A percentile compares a stretch with the other conserved stretches of the same genome.
Evolutionary conservation across 2,329 filamentous ascomycete species (phyloP).

Genomic region (Alternaria triticina): DNA sequence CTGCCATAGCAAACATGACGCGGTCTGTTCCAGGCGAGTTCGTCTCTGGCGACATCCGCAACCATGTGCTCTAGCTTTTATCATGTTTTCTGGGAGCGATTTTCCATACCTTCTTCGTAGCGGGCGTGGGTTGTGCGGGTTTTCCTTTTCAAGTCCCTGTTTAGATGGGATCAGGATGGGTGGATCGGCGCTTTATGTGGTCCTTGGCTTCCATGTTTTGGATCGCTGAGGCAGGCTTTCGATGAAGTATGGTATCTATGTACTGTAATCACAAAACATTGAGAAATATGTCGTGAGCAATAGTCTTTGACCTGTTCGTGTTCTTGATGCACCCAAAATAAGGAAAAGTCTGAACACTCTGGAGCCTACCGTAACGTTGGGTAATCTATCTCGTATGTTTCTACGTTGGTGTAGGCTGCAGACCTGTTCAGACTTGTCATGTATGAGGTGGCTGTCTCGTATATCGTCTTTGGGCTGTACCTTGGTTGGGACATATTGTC

Average conservation of each 20-base stretch:
- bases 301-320: not conserved
- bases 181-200: not conserved
- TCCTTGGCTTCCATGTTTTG: slow-evolving; percentile 10
- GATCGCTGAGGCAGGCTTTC: not conserved
- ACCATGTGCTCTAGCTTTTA: slow-evolving; percentile 12
- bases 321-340: not conserved
- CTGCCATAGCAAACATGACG: slow-evolving; percentile 5
- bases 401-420: not conserved
- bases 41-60: slow-evolving; percentile 3
- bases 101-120: slow-evolving; percentile 24
- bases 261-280: slow-evolving; percentile 4
- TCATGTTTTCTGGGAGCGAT: slow-evolving; percentile 19
- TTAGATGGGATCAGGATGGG: not conserved
- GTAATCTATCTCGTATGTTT: not conserved
- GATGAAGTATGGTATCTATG: slow-evolving; percentile 2
- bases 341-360: not conserved
- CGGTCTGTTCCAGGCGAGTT: not conserved
- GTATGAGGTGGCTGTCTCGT: not conserved
- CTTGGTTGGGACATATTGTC: not conserved
- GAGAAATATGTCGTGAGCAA: not conserved
- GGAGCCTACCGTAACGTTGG: not conserved
- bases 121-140: slow-evolving; percentile 34
- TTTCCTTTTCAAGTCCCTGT: slow-evolving; percentile 13
- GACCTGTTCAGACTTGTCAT: not conserved
- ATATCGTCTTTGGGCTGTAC: not conserved